These are phyloP conservation scores for Epithele typhae DNA, from an alignment of 768 basidiomycete species.

Conservation along the genomic window DNA sequence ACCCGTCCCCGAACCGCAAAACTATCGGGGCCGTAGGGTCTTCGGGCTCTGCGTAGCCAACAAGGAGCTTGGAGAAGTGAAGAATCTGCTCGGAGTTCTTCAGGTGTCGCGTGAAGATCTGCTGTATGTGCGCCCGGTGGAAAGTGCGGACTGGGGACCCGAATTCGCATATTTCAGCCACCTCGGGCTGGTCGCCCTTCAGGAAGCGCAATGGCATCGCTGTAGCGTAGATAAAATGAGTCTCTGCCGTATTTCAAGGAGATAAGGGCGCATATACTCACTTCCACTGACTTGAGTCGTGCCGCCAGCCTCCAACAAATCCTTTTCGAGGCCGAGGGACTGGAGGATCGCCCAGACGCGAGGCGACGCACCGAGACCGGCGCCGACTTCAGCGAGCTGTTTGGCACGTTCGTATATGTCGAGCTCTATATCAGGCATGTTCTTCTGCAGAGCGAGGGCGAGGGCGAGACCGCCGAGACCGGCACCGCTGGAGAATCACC, in stretches of 20 bases:
- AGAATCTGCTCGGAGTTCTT: conserved; percentile 11
- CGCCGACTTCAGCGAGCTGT: conserved; percentile 15
- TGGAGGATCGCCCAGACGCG: conserved; percentile 9
- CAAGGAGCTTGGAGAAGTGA: conserved; percentile 26
- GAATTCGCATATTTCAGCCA: no score
- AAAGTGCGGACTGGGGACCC: no score
- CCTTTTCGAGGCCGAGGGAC: conserved; percentile 5
- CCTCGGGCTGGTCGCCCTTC: no score
- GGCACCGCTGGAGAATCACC: conserved; percentile 7
- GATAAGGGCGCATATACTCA: no score
- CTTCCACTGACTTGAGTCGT: no score
- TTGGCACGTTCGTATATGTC: conserved; percentile 20
- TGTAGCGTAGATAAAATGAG: no score
- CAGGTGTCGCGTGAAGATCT: conserved; percentile 28
- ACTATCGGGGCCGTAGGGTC: conserved; percentile 10
- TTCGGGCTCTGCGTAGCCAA: conserved; percentile 4
- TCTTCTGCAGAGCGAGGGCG: conserved; percentile 13
- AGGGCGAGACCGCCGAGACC: conserved; percentile 18
- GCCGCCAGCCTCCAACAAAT: neutral
- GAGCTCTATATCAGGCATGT: conserved; percentile 12
- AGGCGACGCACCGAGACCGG: conserved; percentile 14
- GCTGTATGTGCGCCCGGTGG: conserved; percentile 36
- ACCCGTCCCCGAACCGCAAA: conserved; percentile 36
- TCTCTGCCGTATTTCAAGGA: no score
- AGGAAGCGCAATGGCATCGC: no score